phyloP scores from a whole-genome alignment of 768 basidiomycete species.

The Russula dissimulans region DNA sequence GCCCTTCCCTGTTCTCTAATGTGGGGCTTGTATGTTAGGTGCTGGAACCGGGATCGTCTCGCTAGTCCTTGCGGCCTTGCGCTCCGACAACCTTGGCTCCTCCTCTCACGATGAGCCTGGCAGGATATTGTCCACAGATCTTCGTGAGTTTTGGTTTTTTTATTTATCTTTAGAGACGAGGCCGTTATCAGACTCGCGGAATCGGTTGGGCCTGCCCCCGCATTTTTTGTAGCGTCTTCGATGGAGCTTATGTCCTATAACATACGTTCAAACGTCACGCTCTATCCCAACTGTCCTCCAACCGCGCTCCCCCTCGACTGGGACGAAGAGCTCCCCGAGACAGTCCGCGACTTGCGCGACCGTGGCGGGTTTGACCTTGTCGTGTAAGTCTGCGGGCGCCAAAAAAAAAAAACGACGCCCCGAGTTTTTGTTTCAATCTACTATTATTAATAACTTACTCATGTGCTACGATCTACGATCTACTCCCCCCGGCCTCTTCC shows the following conservation, averaged over 20 bases:
- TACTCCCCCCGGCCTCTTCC: neutral
- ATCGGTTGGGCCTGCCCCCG: too few species aligned
- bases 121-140: slow-evolving; percentile 20
- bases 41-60: slow-evolving; percentile 82
- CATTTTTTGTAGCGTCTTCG: slow-evolving; percentile 50
- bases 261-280: slow-evolving; percentile 36
- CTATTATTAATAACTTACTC: too few species aligned
- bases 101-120: slow-evolving; percentile 1
- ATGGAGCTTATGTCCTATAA: slow-evolving; percentile 73
- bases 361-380: slow-evolving; percentile 47
- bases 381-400: slow-evolving; percentile 39
- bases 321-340: slow-evolving; percentile 51
- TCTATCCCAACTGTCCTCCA: slow-evolving; percentile 27
- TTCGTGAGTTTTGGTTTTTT: slow-evolving; percentile 3
- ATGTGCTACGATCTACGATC: neutral
- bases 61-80: slow-evolving; percentile 50
- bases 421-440: too few species aligned
- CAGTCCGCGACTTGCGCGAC: slow-evolving; percentile 27
- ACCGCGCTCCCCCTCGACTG: slow-evolving; percentile 54
- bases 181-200: neutral
- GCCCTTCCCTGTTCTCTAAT: too few species aligned
- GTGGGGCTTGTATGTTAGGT: slow-evolving; percentile 33
- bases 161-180: neutral
- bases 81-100: slow-evolving; percentile 28
- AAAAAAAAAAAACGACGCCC: too few species aligned